phyloP scores from a whole-genome alignment of 2,329 filamentous ascomycete genomes.

The Ascochyta lentis region DNA sequence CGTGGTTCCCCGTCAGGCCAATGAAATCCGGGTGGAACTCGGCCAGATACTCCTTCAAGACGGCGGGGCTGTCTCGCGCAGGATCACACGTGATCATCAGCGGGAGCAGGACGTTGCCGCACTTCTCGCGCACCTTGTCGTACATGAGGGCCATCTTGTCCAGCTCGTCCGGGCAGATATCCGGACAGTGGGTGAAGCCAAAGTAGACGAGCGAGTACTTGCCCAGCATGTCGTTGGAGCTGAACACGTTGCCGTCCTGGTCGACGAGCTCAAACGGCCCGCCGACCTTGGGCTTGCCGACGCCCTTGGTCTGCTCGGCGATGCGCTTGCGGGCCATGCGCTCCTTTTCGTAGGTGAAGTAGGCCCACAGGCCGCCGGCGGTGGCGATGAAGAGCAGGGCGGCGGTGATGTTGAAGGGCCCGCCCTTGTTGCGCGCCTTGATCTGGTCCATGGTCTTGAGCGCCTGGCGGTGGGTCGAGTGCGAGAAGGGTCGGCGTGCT shows the following conservation, averaged over 20 bases:
- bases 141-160: conserved; percentile 99
- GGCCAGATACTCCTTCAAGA: conserved; percentile 81
- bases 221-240: conserved; percentile 81
- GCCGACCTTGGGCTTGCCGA: conserved; percentile 91
- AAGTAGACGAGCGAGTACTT: conserved; percentile 93
- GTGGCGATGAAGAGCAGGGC: conserved; percentile 83
- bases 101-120: conserved; percentile 67
- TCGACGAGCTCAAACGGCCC: conserved; percentile 84
- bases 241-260: conserved; percentile 79
- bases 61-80: conserved; percentile 83
- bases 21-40: conserved; percentile 91
- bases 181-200: conserved; percentile 96
- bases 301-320: conserved; percentile 89
- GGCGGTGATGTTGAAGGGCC: conserved; percentile 92
- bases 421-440: conserved; percentile 43
- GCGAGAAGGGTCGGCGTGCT: conserved; percentile 35
- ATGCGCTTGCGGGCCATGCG: conserved; percentile 88
- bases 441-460: conserved; percentile 49
- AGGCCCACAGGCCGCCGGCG: conserved; percentile 79
- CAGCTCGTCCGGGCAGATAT: conserved; percentile 98
- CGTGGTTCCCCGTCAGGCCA: conserved; percentile 90
- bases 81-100: conserved; percentile 97
- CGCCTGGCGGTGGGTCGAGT: conserved; percentile 33
- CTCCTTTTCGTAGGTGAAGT: conserved; percentile 92
- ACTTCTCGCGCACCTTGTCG: conserved; percentile 65